Evolutionary conservation across 106 monocot species (phyloP).

Genomic region (Dioscorea dumetorum): DNA sequence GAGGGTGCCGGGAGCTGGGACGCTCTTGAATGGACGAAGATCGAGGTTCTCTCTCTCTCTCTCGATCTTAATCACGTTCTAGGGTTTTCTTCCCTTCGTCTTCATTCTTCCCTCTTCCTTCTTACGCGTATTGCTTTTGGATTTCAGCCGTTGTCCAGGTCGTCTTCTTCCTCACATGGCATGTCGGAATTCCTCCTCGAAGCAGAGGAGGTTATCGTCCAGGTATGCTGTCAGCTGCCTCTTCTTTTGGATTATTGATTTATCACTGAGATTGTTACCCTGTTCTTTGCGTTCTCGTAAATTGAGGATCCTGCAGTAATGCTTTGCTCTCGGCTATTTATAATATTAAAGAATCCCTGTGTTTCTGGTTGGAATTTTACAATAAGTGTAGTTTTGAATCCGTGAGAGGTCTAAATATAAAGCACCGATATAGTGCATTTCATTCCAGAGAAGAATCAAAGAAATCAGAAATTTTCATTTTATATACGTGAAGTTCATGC

Average conservation of each 20-base stretch:
- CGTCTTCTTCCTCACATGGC: conserved; percentile 27
- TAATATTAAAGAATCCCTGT: too few relatives aligned
- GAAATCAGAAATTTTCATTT: too few relatives aligned
- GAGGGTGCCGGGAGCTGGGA: conserved; percentile 66
- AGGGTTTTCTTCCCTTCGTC: not conserved
- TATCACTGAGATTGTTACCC: too few relatives aligned
- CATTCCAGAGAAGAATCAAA: too few relatives aligned
- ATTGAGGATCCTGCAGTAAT: too few relatives aligned
- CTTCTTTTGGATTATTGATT: not conserved
- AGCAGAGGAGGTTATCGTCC: conserved; percentile 68
- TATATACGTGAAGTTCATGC: too few relatives aligned
- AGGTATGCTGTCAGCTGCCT: conserved; percentile 24
- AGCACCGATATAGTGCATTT: too few relatives aligned
- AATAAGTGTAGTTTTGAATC: too few relatives aligned
- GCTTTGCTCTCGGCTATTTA: too few relatives aligned
- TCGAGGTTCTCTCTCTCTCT: conserved; percentile 23
- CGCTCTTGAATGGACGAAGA: conserved; percentile 77
- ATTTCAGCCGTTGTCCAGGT: conserved; percentile 31
- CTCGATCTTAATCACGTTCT: not conserved
- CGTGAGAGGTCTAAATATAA: too few relatives aligned
- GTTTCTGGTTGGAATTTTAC: too few relatives aligned
- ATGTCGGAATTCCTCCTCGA: conserved; percentile 70
- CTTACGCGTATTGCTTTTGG: not conserved
- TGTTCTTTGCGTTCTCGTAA: too few relatives aligned
- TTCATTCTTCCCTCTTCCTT: not conserved